These are phyloP conservation scores for Penicillium italicum DNA, from an alignment of 2,329 filamentous ascomycete genomes.

Conservation along the genomic window DNA sequence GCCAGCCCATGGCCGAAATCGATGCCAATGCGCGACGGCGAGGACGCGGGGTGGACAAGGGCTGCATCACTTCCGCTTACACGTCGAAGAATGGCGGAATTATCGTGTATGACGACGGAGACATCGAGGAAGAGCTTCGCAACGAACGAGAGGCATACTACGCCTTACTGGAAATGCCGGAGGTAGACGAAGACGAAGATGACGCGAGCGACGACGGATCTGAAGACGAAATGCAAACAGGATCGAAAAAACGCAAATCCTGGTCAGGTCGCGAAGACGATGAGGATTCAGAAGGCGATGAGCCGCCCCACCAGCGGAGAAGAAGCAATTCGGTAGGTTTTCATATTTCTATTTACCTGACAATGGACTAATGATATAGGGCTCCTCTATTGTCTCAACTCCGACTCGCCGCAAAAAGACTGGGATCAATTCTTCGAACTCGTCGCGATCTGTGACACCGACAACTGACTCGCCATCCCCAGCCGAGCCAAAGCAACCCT, in stretches of 20 bases:
- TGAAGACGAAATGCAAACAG: slow-evolving; percentile 50
- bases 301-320: slow-evolving; percentile 72
- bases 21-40: slow-evolving; percentile 45
- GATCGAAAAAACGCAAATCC: slow-evolving; percentile 69
- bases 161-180: slow-evolving; percentile 85
- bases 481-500: slow-evolving; percentile 56
- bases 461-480: slow-evolving; percentile 41
- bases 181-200: slow-evolving; percentile 73
- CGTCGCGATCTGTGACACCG: slow-evolving; percentile 46
- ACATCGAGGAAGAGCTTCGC: slow-evolving; percentile 78
- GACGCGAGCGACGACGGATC: slow-evolving; percentile 59
- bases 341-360: neutral
- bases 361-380: slow-evolving; percentile 24
- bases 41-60: slow-evolving; percentile 66
- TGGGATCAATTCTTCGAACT: slow-evolving; percentile 44
- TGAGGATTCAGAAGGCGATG: slow-evolving; percentile 64
- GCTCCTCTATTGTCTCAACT: slow-evolving; percentile 41
- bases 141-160: slow-evolving; percentile 78
- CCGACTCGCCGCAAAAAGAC: slow-evolving; percentile 41
- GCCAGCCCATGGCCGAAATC: slow-evolving; percentile 50
- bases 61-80: slow-evolving; percentile 68
- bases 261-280: slow-evolving; percentile 69
- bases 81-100: slow-evolving; percentile 79
- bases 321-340: slow-evolving; percentile 76
- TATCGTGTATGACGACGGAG: slow-evolving; percentile 92